Base-by-base conservation (phyloP, 1,284 basidiomycete species). In the Anthracocystis walkeri region DNA sequence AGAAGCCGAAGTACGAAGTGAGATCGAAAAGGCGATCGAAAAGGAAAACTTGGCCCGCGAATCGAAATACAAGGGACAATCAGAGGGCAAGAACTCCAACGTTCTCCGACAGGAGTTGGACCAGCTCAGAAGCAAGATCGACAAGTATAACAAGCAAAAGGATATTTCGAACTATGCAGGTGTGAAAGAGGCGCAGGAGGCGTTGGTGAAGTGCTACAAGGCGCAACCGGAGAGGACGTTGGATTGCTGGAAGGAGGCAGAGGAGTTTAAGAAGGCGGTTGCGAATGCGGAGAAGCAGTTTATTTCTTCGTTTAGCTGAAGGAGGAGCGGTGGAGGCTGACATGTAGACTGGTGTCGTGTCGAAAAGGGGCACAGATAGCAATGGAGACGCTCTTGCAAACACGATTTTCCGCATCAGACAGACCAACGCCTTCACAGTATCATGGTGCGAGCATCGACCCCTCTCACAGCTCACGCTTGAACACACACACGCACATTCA, bases 221-320 rank as follows among this genome's bases (percentile, higher is more conserved):
- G 92, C 87, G 68, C 89, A 93, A 79, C 84, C 87, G 6, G 86
- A 86, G 0, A 89, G 88, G 6, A 87, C 92, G 23, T 85, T 94
- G 45, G 89, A 93, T 75, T 94, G 93, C 85, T 92, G 90, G 91
- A 88, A 87, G 68, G 89, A 93, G 80, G 92, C 93, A 5, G 85
- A 86, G n/a, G 88, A 87, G 21, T 94, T 94, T 87, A 93, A 91
- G 81, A 81, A 87, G 33, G 89, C 91, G 1, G 91, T 94, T 18
- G 88, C 88, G 12, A 86, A 88, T 56, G 87, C 92, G 78, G 93
- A 94, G 85, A 87, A 88, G 84, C 40, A 75, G 59, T 75, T 75
- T 29, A 75, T 75, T 45, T 45, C 67, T 42, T 58, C 48, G 25
- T 68, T 74, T 55, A 59, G 58, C 56, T 74, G 33, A 42, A 38